phyloP scores from a whole-genome alignment of 2,329 filamentous ascomycete genomes.

The Blastomyces percursus region DNA sequence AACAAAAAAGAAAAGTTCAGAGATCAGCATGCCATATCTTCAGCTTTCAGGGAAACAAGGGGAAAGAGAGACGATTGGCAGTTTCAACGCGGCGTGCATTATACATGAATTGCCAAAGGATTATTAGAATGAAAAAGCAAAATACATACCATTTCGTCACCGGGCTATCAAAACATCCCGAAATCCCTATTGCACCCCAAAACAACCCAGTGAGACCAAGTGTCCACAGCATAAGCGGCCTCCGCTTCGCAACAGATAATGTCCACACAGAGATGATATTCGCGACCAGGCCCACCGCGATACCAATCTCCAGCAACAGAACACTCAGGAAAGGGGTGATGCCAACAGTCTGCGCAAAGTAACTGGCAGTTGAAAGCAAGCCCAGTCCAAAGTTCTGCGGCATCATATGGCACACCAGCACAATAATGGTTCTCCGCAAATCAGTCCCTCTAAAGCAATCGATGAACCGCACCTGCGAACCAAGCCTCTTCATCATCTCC shows the following conservation, averaged over 20 bases:
- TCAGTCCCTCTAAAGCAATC: conserved; percentile 20
- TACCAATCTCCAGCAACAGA: conserved; percentile 38
- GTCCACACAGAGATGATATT: conserved; percentile 39
- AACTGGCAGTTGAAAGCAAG: conserved; percentile 36
- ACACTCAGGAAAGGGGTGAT: conserved; percentile 24
- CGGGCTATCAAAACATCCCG: conserved; percentile 33
- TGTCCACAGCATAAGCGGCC: conserved; percentile 29
- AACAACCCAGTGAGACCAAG: conserved; percentile 26
- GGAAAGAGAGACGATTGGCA: not conserved
- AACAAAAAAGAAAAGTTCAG: too few relatives aligned
- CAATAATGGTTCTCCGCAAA: conserved; percentile 23
- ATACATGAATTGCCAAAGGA: not conserved
- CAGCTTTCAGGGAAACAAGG: not conserved
- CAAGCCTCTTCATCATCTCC: conserved; percentile 29
- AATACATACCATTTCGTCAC: conserved; percentile 31
- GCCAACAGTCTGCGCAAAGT: conserved; percentile 29
- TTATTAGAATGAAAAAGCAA: too few relatives aligned
- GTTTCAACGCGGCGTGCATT: not conserved
- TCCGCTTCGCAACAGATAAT: conserved; percentile 32
- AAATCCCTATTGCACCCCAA: conserved; percentile 40
- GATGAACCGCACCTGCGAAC: conserved; percentile 21
- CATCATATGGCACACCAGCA: conserved; percentile 33
- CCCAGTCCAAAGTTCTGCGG: conserved; percentile 39
- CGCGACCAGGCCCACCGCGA: conserved; percentile 36
- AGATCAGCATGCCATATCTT: not conserved